These are phyloP conservation scores for Stromatinia cepivora DNA, from an alignment of 2,329 filamentous ascomycete genomes.

Conservation along the genomic window DNA sequence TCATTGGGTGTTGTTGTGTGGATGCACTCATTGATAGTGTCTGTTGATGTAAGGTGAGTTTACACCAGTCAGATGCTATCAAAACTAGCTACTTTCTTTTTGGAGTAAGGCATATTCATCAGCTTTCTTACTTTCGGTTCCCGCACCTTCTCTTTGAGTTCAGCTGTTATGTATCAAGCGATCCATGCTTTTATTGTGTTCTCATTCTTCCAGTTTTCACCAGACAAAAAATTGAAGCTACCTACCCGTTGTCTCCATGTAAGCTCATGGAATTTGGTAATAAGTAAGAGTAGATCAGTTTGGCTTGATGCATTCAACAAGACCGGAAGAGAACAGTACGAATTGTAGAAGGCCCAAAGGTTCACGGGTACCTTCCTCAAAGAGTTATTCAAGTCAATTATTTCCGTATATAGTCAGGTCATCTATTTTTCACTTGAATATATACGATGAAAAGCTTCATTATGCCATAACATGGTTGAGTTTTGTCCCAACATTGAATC, in stretches of 20 bases:
- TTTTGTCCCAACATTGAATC: neutral
- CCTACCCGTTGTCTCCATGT: neutral
- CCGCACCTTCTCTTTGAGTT: neutral
- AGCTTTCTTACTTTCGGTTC: slow-evolving; percentile 6
- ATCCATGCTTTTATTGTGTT: neutral
- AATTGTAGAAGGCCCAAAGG: neutral
- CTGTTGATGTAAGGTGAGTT: neutral
- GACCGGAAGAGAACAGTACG: neutral
- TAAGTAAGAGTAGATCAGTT: neutral
- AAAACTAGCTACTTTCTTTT: neutral
- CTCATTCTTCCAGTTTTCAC: too few species aligned
- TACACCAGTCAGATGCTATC: neutral
- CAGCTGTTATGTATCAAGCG: neutral
- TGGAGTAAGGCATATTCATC: neutral
- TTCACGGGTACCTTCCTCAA: too few species aligned
- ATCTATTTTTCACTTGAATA: neutral
- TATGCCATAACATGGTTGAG: neutral
- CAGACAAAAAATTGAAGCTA: neutral
- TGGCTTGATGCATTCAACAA: neutral
- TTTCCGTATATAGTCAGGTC: neutral
- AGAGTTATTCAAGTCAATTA: neutral
- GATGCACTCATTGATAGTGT: neutral
- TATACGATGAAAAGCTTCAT: neutral
- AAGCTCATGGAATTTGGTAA: neutral
- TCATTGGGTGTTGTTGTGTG: neutral